These are phyloP conservation scores for Hypoxylon sp. DNA, from an alignment of 2,329 filamentous ascomycete species.

Conservation along the genomic window DNA sequence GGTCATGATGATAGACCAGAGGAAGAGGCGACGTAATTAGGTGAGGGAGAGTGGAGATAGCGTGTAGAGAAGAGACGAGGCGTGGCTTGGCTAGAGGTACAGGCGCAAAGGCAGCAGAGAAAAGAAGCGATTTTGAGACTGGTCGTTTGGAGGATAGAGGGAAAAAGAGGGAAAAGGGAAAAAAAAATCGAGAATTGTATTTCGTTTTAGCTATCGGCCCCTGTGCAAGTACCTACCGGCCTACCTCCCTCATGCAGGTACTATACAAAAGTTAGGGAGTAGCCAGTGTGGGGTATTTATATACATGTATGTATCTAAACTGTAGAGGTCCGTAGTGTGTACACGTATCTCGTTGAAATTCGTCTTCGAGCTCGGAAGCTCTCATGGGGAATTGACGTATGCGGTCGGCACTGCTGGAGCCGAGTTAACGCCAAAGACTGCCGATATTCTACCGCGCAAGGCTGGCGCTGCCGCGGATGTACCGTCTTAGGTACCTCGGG, in stretches of 20 bases:
- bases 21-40: constrained; percentile 11
- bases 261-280: not conserved
- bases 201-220: constrained; percentile 21
- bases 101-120: not conserved
- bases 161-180: constrained; percentile 2
- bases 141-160: too few relatives aligned
- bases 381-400: not conserved
- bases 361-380: not conserved
- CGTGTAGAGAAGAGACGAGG: too few relatives aligned
- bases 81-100: not conserved
- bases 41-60: not conserved
- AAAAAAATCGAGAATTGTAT: not conserved
- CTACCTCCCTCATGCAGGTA: too few relatives aligned
- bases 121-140: constrained; percentile 2
- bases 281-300: not conserved
- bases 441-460: not conserved
- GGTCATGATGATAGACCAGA: constrained; percentile 56
- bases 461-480: not conserved
- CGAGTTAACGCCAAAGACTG: not conserved
- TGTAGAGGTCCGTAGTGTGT: not conserved
- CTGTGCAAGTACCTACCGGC: too few relatives aligned
- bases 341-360: not conserved
- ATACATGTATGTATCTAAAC: too few relatives aligned
- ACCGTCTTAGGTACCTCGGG: not conserved
- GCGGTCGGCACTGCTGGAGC: not conserved